phyloP scores from a whole-genome alignment of 805 yeast genomes.

The Lachancea sp. region DNA sequence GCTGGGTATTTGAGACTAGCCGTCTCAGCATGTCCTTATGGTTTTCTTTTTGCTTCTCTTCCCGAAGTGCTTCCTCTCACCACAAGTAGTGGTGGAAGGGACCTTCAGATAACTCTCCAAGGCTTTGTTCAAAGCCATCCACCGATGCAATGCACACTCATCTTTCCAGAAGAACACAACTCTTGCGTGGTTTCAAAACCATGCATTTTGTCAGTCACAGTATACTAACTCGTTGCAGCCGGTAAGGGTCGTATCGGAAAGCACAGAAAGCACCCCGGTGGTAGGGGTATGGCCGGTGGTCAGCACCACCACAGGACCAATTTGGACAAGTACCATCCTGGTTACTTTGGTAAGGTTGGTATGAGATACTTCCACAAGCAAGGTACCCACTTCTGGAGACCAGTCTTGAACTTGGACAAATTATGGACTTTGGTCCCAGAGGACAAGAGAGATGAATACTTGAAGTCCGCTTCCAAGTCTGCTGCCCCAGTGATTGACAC shows the following conservation, averaged over 20 bases:
- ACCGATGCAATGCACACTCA: neutral
- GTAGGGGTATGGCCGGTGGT: conserved; percentile 99
- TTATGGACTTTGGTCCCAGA: conserved; percentile 95
- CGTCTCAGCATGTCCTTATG: no score
- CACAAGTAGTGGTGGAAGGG: no score
- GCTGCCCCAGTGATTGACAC: conserved; percentile 99
- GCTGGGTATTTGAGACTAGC: no score
- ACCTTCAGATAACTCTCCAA: no score
- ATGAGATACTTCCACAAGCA: conserved; percentile 99
- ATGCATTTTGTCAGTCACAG: neutral
- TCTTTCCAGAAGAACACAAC: conserved; percentile 1
- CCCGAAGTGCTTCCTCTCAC: neutral
- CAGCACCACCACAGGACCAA: conserved; percentile 99
- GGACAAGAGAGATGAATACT: conserved; percentile 90
- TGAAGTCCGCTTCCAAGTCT: conserved; percentile 73
- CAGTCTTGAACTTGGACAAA: conserved; percentile 96
- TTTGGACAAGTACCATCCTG: conserved; percentile 99
- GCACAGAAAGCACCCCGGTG: conserved; percentile 99
- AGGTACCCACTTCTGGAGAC: conserved; percentile 93
- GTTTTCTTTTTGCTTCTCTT: conserved; percentile 4
- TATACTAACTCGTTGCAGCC: conserved; percentile 50
- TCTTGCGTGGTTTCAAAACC: neutral
- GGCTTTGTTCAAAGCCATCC: no score
- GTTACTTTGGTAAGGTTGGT: conserved; percentile 99
- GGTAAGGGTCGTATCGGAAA: conserved; percentile 99